phyloP scores from a whole-genome alignment of 805 yeast genomes.

The Millerago galiae region DNA sequence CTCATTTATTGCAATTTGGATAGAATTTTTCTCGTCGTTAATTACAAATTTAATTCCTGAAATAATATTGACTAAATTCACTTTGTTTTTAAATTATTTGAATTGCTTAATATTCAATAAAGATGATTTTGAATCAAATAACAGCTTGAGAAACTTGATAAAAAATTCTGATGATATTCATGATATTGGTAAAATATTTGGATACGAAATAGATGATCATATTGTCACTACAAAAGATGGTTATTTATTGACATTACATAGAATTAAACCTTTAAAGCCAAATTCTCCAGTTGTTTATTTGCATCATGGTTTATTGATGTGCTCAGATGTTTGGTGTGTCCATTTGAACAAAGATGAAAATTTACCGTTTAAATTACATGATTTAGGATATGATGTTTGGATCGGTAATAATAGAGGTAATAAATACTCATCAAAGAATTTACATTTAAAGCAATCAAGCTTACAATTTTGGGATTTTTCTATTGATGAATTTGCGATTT shows the following conservation, averaged over 20 bases:
- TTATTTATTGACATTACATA: constrained; percentile 68
- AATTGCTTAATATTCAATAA: constrained; percentile 2
- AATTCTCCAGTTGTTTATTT: constrained; percentile 59
- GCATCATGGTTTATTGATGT: constrained; percentile 91
- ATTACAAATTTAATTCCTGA: constrained; percentile 40
- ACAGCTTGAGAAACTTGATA: constrained; percentile 27
- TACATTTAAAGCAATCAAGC: constrained; percentile 18
- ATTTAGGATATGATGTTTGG: constrained; percentile 91
- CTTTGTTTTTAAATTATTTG: constrained; percentile 16
- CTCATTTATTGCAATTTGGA: constrained; percentile 41
- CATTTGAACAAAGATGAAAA: constrained; percentile 40
- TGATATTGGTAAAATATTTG: constrained; percentile 62
- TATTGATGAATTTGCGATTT: constrained; percentile 85
- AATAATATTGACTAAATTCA: constrained; percentile 31
- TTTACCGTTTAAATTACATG: constrained; percentile 69
- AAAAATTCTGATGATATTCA: constrained; percentile 47
- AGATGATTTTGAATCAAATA: constrained; percentile 12
- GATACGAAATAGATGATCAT: constrained; percentile 69
- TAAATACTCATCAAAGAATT: constrained; percentile 58
- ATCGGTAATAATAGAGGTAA: constrained; percentile 90
- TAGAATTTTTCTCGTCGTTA: constrained; percentile 40
- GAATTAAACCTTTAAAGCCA: constrained; percentile 42
- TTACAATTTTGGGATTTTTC: constrained; percentile 82
- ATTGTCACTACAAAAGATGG: constrained; percentile 73
- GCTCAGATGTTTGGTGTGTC: constrained; percentile 77